These are phyloP conservation scores for Colletotrichum eleusines DNA, from an alignment of 2,329 filamentous ascomycete species.

Conservation along the genomic window DNA sequence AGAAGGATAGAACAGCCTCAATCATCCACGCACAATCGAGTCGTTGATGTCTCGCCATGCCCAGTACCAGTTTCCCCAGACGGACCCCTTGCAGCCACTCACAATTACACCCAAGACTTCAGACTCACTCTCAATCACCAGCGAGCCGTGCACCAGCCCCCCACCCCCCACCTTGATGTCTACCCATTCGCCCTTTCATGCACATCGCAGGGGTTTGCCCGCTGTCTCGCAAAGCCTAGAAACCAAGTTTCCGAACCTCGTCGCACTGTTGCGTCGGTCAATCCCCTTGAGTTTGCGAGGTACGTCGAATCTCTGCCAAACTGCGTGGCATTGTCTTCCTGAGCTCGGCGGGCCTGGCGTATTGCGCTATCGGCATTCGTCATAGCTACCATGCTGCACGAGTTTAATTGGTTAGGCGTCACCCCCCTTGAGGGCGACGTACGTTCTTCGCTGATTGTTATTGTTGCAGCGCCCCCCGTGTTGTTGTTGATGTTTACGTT, in stretches of 20 bases:
- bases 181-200: conserved; percentile 30
- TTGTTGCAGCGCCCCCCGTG: conserved; percentile 10
- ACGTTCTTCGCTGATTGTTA: conserved; percentile 24
- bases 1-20: neutral
- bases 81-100: conserved; percentile 39
- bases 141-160: neutral
- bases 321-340: neutral
- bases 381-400: conserved; percentile 18
- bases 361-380: conserved; percentile 23
- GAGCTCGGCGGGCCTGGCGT: neutral
- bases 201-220: conserved; percentile 22
- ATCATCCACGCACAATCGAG: neutral
- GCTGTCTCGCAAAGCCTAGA: conserved; percentile 10
- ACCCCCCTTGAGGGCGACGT: conserved; percentile 3
- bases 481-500: conserved; percentile 25
- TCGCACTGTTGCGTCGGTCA: conserved; percentile 12
- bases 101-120: conserved; percentile 8
- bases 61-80: conserved; percentile 14
- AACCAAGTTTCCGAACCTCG: conserved; percentile 14
- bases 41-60: neutral
- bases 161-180: conserved; percentile 1
- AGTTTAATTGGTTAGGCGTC: conserved; percentile 20
- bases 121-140: conserved; percentile 1
- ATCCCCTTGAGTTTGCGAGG: conserved; percentile 13
- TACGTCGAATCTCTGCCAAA: neutral